Evolutionary conservation across 495 filamentous ascomycete genomes (phyloP).

Genomic region (Penicillium cosmopolitanum): DNA sequence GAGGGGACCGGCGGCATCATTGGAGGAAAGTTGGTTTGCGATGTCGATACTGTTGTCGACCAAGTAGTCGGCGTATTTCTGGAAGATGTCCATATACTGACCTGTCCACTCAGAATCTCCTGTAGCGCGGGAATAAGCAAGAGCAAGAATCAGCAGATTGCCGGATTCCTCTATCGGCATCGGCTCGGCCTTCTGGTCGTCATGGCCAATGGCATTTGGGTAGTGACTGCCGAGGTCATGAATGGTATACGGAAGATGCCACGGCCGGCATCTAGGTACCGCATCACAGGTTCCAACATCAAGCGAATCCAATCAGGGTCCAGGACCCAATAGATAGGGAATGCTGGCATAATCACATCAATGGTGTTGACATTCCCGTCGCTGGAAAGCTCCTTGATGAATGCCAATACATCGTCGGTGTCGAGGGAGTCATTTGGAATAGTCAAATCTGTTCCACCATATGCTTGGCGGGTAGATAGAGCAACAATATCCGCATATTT

Average conservation of each 20-base stretch:
- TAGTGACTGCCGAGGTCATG: conserved; percentile 53
- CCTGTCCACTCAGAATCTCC: conserved; percentile 41
- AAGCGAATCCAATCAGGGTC: conserved; percentile 53
- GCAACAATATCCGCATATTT: conserved; percentile 55
- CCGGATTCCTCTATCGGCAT: conserved; percentile 56
- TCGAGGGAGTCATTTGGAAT: conserved; percentile 47
- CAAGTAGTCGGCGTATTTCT: conserved; percentile 56
- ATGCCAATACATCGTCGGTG: conserved; percentile 48
- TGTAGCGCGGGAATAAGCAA: conserved; percentile 47
- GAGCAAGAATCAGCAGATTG: conserved; percentile 47
- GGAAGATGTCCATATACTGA: conserved; percentile 40
- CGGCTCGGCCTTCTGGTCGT: conserved; percentile 45
- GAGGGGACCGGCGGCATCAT: conserved; percentile 54
- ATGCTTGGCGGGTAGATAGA: conserved; percentile 52
- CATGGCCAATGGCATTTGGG: conserved; percentile 54
- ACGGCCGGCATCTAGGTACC: conserved; percentile 52
- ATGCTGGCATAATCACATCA: conserved; percentile 54
- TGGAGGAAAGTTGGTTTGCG: conserved; percentile 55
- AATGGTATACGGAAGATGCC: conserved; percentile 45
- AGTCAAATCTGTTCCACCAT: conserved; percentile 51
- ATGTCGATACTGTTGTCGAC: conserved; percentile 52
- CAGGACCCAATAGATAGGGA: conserved; percentile 54
- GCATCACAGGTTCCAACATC: conserved; percentile 53
- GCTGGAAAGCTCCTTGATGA: conserved; percentile 57
- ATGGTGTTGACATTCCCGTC: conserved; percentile 59